Conservation (phyloP, 352 stramenopile genomes). For the Phytopythium sindhum region DNA sequence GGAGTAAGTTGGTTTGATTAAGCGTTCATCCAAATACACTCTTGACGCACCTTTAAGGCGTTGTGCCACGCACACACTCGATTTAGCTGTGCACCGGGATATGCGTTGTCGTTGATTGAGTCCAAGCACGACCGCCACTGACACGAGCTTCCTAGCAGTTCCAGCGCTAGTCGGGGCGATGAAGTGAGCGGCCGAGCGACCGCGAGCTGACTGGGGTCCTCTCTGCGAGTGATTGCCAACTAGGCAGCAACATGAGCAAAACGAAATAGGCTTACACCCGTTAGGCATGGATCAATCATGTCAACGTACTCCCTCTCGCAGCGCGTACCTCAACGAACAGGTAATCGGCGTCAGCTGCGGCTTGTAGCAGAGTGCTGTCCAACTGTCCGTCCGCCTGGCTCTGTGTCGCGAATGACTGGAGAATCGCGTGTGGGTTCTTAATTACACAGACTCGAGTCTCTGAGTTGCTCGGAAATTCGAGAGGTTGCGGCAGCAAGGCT, state of each 20-base stretch:
- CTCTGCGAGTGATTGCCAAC: neutral
- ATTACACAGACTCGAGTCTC: slow-evolving; percentile 20
- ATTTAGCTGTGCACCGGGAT: neutral
- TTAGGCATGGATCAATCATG: too few relatives aligned
- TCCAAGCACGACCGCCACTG: slow-evolving; percentile 36
- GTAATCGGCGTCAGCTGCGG: slow-evolving; percentile 13
- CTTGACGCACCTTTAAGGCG: slow-evolving; percentile 17
- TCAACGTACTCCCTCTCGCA: too few relatives aligned
- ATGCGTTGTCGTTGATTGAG: neutral
- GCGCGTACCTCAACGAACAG: slow-evolving; percentile 25
- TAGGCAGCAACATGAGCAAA: neutral
- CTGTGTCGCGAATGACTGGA: slow-evolving; percentile 5
- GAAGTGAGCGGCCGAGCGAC: neutral
- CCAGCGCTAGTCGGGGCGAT: neutral
- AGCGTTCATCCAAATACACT: too few relatives aligned
- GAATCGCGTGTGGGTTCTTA: slow-evolving; percentile 21
- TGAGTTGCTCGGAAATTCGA: neutral
- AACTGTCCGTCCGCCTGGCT: neutral
- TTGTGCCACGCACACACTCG: slow-evolving; percentile 30
- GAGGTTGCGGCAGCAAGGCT: slow-evolving; percentile 13
- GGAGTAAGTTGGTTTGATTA: neutral
- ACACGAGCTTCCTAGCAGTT: slow-evolving; percentile 19
- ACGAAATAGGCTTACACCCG: too few relatives aligned
- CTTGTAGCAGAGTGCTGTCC: slow-evolving; percentile 3
- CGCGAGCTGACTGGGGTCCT: neutral